These are phyloP conservation scores for Fonsecaea nubica DNA, from an alignment of 2,329 filamentous ascomycete genomes.

Conservation along the genomic window DNA sequence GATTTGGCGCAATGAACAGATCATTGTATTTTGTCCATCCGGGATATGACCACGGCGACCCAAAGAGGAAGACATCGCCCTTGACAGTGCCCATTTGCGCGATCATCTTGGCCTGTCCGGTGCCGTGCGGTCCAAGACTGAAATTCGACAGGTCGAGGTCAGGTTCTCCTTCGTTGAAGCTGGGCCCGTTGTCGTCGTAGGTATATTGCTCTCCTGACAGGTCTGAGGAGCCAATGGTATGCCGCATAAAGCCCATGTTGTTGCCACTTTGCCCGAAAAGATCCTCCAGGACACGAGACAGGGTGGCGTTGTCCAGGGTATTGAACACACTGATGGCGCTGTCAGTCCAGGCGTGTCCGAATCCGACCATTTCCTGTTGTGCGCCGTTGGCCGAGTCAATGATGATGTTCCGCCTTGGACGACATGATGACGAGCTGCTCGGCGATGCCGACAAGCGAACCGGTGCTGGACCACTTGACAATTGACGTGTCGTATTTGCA, in stretches of 20 bases:
- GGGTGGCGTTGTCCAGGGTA: constrained; percentile 41
- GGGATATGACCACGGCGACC: constrained; percentile 49
- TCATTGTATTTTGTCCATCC: constrained; percentile 53
- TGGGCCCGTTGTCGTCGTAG: constrained; percentile 45
- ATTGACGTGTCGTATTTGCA: constrained; percentile 19
- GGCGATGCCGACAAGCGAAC: constrained; percentile 11
- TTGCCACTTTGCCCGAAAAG: constrained; percentile 47
- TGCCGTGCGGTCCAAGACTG: constrained; percentile 45
- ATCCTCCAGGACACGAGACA: constrained; percentile 45
- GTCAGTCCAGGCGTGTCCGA: constrained; percentile 50
- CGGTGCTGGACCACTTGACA: constrained; percentile 17
- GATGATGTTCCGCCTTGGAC: constrained; percentile 15
- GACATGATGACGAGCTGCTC: constrained; percentile 9
- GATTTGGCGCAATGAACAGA: constrained; percentile 38
- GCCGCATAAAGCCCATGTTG: constrained; percentile 49
- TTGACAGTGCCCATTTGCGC: constrained; percentile 48
- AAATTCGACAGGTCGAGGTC: constrained; percentile 46
- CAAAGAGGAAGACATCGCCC: constrained; percentile 45
- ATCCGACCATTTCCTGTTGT: constrained; percentile 42
- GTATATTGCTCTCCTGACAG: constrained; percentile 47
- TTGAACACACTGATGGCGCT: constrained; percentile 48
- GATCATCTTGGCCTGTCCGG: constrained; percentile 48
- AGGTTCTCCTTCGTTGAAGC: constrained; percentile 43
- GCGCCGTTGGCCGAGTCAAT: constrained; percentile 22
- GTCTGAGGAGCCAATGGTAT: constrained; percentile 50